Evolutionary conservation across 495 filamentous ascomycete genomes (phyloP).

Genomic region (Pseudomonodictys pantanalensis): DNA sequence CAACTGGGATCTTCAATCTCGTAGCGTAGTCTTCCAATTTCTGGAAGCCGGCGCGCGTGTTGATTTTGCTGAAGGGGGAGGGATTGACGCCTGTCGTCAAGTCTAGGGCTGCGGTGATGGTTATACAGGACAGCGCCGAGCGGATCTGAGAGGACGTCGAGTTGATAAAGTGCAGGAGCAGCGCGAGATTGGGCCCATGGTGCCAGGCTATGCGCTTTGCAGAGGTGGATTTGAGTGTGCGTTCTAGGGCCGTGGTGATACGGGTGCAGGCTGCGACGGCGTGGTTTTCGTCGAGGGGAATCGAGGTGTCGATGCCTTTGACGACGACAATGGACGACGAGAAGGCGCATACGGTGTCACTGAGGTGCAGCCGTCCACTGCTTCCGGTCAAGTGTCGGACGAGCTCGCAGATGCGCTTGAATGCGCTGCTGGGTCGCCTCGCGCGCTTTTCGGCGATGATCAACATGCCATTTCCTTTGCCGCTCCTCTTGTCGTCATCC

Average conservation of each 20-base stretch:
- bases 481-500: background rate
- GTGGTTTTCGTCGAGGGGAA: background rate
- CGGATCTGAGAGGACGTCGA: constrained; percentile 1
- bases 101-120: constrained; percentile 7
- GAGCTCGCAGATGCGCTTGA: constrained; percentile 2
- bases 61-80: background rate
- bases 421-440: background rate
- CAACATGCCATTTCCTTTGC: background rate
- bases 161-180: constrained; percentile 13
- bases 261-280: background rate
- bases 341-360: background rate
- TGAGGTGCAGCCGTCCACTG: background rate
- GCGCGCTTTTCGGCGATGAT: background rate
- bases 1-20: constrained; percentile 1
- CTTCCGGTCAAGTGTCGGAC: constrained; percentile 2
- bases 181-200: constrained; percentile 14
- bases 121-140: background rate
- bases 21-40: constrained; percentile 1
- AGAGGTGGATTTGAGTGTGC: background rate
- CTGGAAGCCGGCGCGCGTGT: background rate
- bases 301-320: constrained; percentile 8
- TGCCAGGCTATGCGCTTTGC: constrained; percentile 16
- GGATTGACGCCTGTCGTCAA: constrained; percentile 1
- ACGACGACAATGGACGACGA: constrained; percentile 10
- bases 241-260: constrained; percentile 1